Evolutionary conservation across 495 filamentous ascomycete species (phyloP).

Genomic region (Trichoderma orchidacearum): DNA sequence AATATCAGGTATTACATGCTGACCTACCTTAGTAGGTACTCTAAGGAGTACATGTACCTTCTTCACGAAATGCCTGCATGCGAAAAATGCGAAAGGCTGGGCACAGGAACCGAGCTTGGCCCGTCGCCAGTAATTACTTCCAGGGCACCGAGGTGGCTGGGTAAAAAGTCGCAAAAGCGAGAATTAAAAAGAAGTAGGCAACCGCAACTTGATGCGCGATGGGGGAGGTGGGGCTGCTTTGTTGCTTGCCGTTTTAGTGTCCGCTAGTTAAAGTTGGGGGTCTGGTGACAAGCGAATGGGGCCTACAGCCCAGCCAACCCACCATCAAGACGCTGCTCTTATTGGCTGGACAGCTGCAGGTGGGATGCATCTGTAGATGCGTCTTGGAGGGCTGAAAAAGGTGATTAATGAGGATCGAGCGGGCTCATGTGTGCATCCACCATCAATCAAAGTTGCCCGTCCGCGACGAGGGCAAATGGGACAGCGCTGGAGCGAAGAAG

Average conservation of each 20-base stretch:
- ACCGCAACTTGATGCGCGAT: too few relatives aligned
- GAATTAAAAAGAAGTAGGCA: too few relatives aligned
- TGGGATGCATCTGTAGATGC: background rate
- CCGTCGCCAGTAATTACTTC: too few relatives aligned
- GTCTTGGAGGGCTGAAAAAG: background rate
- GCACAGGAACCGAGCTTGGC: too few relatives aligned
- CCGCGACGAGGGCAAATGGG: too few relatives aligned
- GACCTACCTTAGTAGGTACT: too few relatives aligned
- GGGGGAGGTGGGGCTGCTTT: background rate
- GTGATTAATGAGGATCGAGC: background rate
- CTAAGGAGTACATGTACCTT: too few relatives aligned
- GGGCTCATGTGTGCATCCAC: background rate
- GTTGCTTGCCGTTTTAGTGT: background rate
- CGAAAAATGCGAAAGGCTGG: too few relatives aligned
- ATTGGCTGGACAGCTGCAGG: background rate
- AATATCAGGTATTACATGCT: too few relatives aligned
- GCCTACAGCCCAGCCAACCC: background rate
- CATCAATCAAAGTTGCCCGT: background rate
- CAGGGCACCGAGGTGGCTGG: too few relatives aligned
- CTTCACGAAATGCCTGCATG: too few relatives aligned
- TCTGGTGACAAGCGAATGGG: background rate
- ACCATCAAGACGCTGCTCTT: background rate
- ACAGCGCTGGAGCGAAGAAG: background rate
- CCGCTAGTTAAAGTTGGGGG: background rate
- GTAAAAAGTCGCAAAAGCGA: too few relatives aligned